A percentile compares a stretch with the other conserved stretches of the same genome.
Evolutionary conservation across 768 basidiomycete species (phyloP).

Genomic region (Mycena capillaripes): DNA sequence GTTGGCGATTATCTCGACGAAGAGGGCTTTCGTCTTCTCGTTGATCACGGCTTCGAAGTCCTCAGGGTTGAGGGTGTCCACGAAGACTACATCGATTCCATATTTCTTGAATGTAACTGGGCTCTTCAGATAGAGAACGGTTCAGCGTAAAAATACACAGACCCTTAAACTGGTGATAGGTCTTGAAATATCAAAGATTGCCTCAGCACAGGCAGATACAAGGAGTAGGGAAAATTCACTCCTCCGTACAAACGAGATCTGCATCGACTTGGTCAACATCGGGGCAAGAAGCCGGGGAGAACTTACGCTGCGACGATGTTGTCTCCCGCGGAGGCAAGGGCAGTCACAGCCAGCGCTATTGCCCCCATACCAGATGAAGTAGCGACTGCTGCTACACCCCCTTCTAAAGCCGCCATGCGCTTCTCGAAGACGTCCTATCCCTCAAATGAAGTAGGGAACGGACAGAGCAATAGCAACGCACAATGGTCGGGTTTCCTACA

Average conservation of each 20-base stretch:
- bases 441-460: background rate
- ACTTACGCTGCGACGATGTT: slow-evolving; percentile 82
- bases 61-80: slow-evolving; percentile 64
- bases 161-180: slow-evolving; percentile 81
- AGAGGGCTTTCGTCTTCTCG: slow-evolving; percentile 81
- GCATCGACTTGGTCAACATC: background rate
- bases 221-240: slow-evolving; percentile 51
- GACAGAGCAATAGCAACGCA: slow-evolving; percentile 26
- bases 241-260: slow-evolving; percentile 79
- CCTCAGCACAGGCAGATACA: background rate
- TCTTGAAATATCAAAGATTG: slow-evolving; percentile 56
- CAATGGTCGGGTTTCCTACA: slow-evolving; percentile 20
- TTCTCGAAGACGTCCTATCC: slow-evolving; percentile 81
- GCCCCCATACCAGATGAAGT: slow-evolving; percentile 81
- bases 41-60: slow-evolving; percentile 78
- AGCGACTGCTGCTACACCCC: slow-evolving; percentile 81
- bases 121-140: background rate
- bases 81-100: slow-evolving; percentile 76
- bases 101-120: slow-evolving; percentile 76
- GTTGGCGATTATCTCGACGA: slow-evolving; percentile 82
- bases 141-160: slow-evolving; percentile 20
- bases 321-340: slow-evolving; percentile 74
- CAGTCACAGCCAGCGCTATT: slow-evolving; percentile 76
- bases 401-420: slow-evolving; percentile 83
- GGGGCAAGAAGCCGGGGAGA: background rate